Evolutionary conservation across 2,329 filamentous ascomycete species (phyloP).

Genomic region (Hymenoscyphus linearis): DNA sequence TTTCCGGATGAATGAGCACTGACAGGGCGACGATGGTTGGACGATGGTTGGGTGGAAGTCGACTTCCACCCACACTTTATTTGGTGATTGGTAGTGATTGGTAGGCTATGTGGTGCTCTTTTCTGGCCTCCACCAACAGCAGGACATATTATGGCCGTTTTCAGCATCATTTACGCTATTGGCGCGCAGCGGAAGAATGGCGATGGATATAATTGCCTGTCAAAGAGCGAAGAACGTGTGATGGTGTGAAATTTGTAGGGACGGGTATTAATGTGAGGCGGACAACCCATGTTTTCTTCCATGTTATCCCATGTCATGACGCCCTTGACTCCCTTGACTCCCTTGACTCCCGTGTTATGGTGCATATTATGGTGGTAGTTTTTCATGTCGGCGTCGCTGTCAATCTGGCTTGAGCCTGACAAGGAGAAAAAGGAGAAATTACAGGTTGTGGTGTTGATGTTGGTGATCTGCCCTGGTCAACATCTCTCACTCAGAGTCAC

Average conservation of each 20-base stretch:
- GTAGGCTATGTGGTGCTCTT: conserved; percentile 1
- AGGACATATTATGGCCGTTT: conserved; percentile 3
- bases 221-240: not conserved
- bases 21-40: conserved; percentile 8
- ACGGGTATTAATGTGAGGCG: too few species aligned
- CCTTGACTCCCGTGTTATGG: too few species aligned
- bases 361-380: not conserved
- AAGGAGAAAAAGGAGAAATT: not conserved
- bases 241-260: not conserved
- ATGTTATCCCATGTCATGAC: too few species aligned
- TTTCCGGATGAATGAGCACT: conserved; percentile 9
- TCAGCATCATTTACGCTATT: conserved; percentile 12
- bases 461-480: not conserved
- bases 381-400: not conserved
- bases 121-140: conserved; percentile 9
- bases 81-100: too few species aligned
- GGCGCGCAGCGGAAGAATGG: conserved; percentile 6
- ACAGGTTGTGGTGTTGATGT: not conserved
- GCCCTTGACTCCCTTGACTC: too few species aligned
- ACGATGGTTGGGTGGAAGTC: too few species aligned
- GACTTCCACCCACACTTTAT: not conserved
- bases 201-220: not conserved
- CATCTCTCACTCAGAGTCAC: too few species aligned
- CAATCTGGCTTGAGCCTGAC: too few species aligned
- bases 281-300: too few species aligned